Evolutionary conservation across 345 rosid genomes (phyloP).

Genomic region (Excoecaria cochinchinensis): DNA sequence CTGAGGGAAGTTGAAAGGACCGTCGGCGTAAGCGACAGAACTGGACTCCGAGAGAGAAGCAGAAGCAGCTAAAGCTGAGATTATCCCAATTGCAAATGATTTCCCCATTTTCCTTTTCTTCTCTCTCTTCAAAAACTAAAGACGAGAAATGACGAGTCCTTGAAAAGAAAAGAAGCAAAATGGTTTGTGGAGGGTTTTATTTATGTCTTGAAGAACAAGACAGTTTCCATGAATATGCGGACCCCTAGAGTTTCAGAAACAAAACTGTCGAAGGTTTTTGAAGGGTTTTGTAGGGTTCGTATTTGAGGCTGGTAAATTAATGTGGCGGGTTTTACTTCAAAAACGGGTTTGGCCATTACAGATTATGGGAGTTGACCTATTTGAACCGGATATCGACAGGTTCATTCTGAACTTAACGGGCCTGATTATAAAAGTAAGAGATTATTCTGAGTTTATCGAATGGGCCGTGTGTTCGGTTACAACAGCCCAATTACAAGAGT

Average conservation of each 20-base stretch:
- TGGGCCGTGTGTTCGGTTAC: too few relatives aligned
- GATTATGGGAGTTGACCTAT: background rate
- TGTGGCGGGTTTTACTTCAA: background rate
- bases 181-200: background rate
- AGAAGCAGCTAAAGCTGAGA: conserved; percentile 71
- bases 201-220: conserved; percentile 19
- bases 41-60: conserved; percentile 43
- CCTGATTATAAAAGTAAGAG: background rate
- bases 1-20: conserved; percentile 52
- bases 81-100: conserved; percentile 48
- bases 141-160: too few relatives aligned
- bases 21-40: conserved; percentile 47
- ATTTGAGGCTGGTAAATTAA: background rate
- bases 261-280: background rate
- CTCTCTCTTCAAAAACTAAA: background rate
- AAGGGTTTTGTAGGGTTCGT: conserved; percentile 18
- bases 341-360: background rate
- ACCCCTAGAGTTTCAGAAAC: too few relatives aligned
- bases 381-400: background rate
- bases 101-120: conserved; percentile 51
- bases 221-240: background rate
- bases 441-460: too few relatives aligned
- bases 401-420: background rate
- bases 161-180: background rate
- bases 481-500: too few relatives aligned